Conservation (phyloP, 306 rosid species). For the Trifolium fragiferum region DNA sequence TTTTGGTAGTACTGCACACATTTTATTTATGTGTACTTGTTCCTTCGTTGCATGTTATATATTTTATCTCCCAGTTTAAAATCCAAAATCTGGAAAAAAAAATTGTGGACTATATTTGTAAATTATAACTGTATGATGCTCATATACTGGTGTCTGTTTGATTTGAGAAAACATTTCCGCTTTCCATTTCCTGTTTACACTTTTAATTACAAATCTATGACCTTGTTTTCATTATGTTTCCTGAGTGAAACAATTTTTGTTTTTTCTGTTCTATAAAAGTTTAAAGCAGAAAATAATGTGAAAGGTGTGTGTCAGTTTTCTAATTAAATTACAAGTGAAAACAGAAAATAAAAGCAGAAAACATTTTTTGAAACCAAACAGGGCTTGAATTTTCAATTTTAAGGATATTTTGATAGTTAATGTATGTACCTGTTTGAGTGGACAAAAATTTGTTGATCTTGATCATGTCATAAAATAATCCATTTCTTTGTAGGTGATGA, state of each 20-base stretch:
- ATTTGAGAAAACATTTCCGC: constrained; percentile 5
- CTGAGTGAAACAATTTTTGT: not conserved
- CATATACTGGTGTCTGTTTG: not conserved
- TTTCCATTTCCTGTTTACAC: constrained; percentile 6
- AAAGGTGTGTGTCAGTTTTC: not conserved
- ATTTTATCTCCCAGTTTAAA: constrained; percentile 16
- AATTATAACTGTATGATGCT: constrained; percentile 13
- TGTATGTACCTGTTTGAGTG: constrained; percentile 4
- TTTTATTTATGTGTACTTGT: constrained; percentile 27
- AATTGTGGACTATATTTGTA: not conserved
- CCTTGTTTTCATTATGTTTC: constrained; percentile 3
- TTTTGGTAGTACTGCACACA: constrained; percentile 26
- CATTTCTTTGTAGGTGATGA: constrained; percentile 81
- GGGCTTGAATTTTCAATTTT: constrained; percentile 7
- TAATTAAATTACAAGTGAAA: not conserved
- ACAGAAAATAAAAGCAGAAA: not conserved
- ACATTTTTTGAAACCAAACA: constrained; percentile 1
- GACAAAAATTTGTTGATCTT: constrained; percentile 30
- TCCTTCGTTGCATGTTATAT: constrained; percentile 15
- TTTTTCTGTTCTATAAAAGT: not conserved
- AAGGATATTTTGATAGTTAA: constrained; percentile 8
- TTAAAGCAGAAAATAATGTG: constrained; percentile 1
- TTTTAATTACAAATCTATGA: constrained; percentile 2
- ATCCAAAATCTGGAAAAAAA: not conserved
- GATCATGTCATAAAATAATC: constrained; percentile 19